A percentile compares a stretch with the other conserved stretches of the same genome.
These are phyloP conservation scores for Acer saccharum DNA, from an alignment of 345 rosid genomes.

Conservation along the genomic window DNA sequence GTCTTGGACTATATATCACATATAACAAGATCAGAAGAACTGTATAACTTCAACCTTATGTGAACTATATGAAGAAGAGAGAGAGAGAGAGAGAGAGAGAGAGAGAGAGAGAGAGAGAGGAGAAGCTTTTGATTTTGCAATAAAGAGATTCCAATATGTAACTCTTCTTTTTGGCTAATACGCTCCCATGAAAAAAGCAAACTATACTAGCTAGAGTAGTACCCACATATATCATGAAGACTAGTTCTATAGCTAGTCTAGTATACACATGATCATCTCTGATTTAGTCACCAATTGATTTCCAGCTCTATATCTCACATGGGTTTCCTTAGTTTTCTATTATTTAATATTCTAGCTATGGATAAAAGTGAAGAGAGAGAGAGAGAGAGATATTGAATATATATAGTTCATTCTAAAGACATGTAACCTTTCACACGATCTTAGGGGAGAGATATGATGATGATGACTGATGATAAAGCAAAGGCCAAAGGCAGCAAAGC, in stretches of 20 bases:
- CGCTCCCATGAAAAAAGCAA: background rate
- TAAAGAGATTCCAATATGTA: conserved; percentile 21
- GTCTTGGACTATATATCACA: conserved; percentile 4
- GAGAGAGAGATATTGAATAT: background rate
- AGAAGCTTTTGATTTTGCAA: conserved; percentile 15
- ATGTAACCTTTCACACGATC: conserved; percentile 37
- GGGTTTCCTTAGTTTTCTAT: conserved; percentile 9
- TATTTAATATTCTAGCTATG: background rate
- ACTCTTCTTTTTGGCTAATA: conserved; percentile 19
- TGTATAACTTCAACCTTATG: conserved; percentile 13
- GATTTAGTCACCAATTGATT: background rate
- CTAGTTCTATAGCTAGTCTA: background rate
- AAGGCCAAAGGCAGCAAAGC: background rate
- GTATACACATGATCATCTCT: background rate
- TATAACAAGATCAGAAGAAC: background rate
- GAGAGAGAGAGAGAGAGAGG: background rate
- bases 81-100: background rate
- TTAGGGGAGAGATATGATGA: background rate
- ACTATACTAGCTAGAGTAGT: background rate
- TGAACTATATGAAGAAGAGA: background rate
- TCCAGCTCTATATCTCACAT: conserved; percentile 18
- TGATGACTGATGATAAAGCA: conserved; percentile 3
- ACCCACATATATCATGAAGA: background rate
- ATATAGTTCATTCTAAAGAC: conserved; percentile 21
- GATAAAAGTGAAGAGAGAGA: conserved; percentile 1